Percentiles rank a stretch among this genome's conserved stretches.
Evolutionary conservation across 1,284 basidiomycete species (phyloP).

Genomic region (Sanghuangporus baumii): DNA sequence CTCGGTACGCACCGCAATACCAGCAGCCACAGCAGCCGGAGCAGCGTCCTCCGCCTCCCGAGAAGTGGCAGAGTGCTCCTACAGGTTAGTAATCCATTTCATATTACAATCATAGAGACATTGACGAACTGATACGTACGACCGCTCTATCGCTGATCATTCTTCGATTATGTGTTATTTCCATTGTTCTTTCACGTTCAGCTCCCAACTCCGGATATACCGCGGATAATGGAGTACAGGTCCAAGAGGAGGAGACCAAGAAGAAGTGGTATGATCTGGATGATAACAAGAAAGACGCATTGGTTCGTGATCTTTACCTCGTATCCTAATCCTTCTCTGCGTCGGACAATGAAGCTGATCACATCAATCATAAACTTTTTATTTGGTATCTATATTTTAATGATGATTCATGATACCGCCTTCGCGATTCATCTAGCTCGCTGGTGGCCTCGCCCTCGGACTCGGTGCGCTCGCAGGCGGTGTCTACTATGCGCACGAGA

Average conservation of each 20-base stretch:
- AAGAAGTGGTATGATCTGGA: slow-evolving; percentile 54
- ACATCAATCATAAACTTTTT: neutral
- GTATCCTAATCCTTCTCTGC: neutral
- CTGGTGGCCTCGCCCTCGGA: slow-evolving; percentile 56
- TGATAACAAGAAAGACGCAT: slow-evolving; percentile 53
- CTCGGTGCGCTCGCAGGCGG: slow-evolving; percentile 42
- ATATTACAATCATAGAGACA: neutral
- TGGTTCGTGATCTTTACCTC: slow-evolving; percentile 33
- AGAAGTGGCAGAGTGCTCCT: slow-evolving; percentile 5
- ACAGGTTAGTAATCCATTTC: neutral
- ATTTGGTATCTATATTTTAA: neutral
- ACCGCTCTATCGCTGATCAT: neutral
- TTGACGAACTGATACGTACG: neutral
- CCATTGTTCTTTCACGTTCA: neutral
- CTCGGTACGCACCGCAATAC: slow-evolving; percentile 1
- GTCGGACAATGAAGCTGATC: neutral
- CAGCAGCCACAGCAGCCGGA: slow-evolving; percentile 24
- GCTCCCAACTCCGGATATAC: slow-evolving; percentile 22
- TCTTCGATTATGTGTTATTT: slow-evolving; percentile 17
- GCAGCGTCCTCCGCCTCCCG: slow-evolving; percentile 11
- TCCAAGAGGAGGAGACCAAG: slow-evolving; percentile 42
- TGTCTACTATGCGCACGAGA: slow-evolving; percentile 41
- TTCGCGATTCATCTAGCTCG: slow-evolving; percentile 39
- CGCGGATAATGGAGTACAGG: slow-evolving; percentile 32
- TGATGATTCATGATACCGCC: neutral